Conservation (phyloP, 768 basidiomycete species). For the Crassisporium funariophilum region DNA sequence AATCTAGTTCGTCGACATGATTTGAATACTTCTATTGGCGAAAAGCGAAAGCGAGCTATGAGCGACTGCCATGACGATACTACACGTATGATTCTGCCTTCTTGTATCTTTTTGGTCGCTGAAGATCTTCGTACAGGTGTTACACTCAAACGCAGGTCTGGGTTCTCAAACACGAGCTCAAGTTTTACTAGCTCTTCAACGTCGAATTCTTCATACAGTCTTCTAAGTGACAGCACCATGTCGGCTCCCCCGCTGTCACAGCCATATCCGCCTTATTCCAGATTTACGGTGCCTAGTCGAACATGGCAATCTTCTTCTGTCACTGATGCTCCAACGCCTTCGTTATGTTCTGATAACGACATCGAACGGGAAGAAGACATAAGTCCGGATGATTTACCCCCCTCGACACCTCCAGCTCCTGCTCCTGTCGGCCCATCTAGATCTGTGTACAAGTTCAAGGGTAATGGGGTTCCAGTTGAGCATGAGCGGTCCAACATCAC, state of each 20-base stretch:
- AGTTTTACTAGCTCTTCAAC: conserved; percentile 24
- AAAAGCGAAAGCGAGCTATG: conserved; percentile 39
- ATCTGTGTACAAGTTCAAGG: conserved; percentile 25
- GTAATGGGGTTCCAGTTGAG: conserved; percentile 29
- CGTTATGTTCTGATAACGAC: conserved; percentile 74
- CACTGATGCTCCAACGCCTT: conserved; percentile 58
- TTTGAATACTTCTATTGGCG: conserved; percentile 20
- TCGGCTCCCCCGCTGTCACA: conserved; percentile 16
- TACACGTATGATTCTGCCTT: conserved; percentile 32
- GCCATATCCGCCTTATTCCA: conserved; percentile 10
- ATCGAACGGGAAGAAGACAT: conserved; percentile 48
- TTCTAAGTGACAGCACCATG: conserved; percentile 15
- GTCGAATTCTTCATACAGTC: conserved; percentile 7
- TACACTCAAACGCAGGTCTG: conserved; percentile 40
- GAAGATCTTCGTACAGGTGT: conserved; percentile 15
- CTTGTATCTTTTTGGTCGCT: neutral
- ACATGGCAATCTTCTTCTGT: conserved; percentile 26
- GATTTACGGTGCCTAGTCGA: conserved; percentile 6
- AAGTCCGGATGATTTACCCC: conserved; percentile 50
- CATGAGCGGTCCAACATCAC: conserved; percentile 3
- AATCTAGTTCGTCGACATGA: conserved; percentile 4
- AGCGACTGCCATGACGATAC: conserved; percentile 29
- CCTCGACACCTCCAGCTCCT: conserved; percentile 50
- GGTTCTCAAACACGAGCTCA: conserved; percentile 29
- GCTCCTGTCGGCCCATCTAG: conserved; percentile 20